Evolutionary conservation across 2,329 filamentous ascomycete genomes (phyloP).

Genomic region (Ophiocordyceps polyrhachis-furcata): DNA sequence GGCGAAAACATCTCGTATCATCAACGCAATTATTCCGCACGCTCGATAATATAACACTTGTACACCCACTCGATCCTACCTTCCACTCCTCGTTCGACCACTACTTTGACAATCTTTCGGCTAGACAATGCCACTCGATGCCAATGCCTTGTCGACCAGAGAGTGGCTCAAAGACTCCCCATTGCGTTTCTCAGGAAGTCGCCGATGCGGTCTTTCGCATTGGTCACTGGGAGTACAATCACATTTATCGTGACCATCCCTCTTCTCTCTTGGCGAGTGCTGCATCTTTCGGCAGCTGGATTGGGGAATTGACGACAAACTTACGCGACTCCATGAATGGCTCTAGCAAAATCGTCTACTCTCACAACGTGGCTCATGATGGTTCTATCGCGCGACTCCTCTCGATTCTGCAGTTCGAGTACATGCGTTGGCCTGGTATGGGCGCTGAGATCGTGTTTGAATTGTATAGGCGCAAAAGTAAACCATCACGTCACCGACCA

Average conservation of each 20-base stretch:
- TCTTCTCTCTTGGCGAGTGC: constrained; percentile 42
- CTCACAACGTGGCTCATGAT: constrained; percentile 69
- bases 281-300: constrained; percentile 50
- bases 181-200: constrained; percentile 42
- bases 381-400: constrained; percentile 51
- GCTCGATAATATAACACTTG: constrained; percentile 51
- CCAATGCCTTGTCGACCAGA: constrained; percentile 48
- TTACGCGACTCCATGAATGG: constrained; percentile 33
- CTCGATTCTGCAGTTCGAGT: constrained; percentile 49
- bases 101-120: constrained; percentile 71
- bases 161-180: constrained; percentile 22
- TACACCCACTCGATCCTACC: constrained; percentile 31
- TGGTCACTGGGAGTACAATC: constrained; percentile 66
- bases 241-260: constrained; percentile 51
- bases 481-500: too few species aligned
- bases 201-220: constrained; percentile 56
- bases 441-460: constrained; percentile 64
- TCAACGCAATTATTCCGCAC: constrained; percentile 33
- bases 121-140: constrained; percentile 57
- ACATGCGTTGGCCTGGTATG: constrained; percentile 77
- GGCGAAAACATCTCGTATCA: constrained; percentile 44
- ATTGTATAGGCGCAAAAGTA: constrained; percentile 31
- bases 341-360: constrained; percentile 27
- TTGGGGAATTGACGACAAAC: constrained; percentile 51
- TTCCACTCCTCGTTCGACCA: constrained; percentile 63